Evolutionary conservation across 2,329 filamentous ascomycete species (phyloP).

Genomic region (Reticulascus tulasneorum): DNA sequence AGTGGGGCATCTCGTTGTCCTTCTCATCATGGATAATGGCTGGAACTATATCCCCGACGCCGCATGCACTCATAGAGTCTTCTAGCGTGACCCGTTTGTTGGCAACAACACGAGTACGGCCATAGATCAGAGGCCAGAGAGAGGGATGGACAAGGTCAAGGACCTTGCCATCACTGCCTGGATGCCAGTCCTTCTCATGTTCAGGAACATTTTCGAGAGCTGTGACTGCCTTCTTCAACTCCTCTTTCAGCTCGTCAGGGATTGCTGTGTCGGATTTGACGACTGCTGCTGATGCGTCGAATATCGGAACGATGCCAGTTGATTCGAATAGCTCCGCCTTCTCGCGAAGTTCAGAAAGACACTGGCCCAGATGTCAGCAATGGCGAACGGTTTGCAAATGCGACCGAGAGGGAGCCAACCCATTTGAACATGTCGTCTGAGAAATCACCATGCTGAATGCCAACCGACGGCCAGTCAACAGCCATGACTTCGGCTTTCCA

Average conservation of each 20-base stretch:
- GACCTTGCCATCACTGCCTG: slow-evolving; percentile 50
- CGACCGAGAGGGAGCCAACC: slow-evolving; percentile 14
- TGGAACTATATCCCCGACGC: slow-evolving; percentile 26
- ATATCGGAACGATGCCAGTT: slow-evolving; percentile 27
- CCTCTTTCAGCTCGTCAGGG: slow-evolving; percentile 19
- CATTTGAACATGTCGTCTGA: slow-evolving; percentile 24
- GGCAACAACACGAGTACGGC: slow-evolving; percentile 31
- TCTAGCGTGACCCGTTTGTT: slow-evolving; percentile 29
- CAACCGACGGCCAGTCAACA: slow-evolving; percentile 22
- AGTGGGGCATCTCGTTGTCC: neutral
- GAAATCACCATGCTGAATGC: slow-evolving; percentile 20
- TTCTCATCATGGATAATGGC: neutral
- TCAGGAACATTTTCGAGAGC: slow-evolving; percentile 49
- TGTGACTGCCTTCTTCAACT: slow-evolving; percentile 38
- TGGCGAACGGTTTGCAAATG: neutral
- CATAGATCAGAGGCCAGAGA: slow-evolving; percentile 57
- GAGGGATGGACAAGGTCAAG: slow-evolving; percentile 63
- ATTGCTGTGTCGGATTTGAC: slow-evolving; percentile 31
- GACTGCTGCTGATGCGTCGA: slow-evolving; percentile 26
- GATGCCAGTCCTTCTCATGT: slow-evolving; percentile 56
- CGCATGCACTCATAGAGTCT: slow-evolving; percentile 29
- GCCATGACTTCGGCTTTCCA: slow-evolving; percentile 18
- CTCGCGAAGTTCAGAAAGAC: slow-evolving; percentile 25
- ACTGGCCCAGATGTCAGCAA: slow-evolving; percentile 17
- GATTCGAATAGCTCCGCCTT: slow-evolving; percentile 29